phyloP scores from a whole-genome alignment of 202 grass and related monocot genomes.

The Panicum hallii region DNA sequence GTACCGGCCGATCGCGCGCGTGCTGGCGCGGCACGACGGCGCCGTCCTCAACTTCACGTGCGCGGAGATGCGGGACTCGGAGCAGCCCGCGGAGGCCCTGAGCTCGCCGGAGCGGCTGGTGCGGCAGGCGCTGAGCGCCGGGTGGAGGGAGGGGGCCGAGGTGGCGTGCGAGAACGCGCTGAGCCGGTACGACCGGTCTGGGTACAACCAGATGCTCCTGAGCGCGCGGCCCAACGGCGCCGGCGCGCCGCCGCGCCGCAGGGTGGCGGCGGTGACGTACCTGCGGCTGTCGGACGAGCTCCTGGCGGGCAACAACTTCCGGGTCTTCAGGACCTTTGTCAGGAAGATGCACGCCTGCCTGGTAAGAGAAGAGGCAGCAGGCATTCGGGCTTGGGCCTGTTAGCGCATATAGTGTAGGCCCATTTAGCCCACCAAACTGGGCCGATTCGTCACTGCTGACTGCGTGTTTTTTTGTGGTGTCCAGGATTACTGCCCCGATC shows the following conservation, averaged over 20 bases:
- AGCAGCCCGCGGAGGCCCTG: constrained; percentile 47
- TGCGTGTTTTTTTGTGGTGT: too few species aligned
- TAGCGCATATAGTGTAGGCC: background rate
- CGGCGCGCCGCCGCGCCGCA: constrained; percentile 10
- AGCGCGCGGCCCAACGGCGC: constrained; percentile 56
- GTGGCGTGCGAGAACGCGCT: constrained; percentile 75
- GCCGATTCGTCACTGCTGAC: background rate
- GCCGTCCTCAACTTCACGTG: constrained; percentile 75
- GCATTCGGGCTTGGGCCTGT: background rate
- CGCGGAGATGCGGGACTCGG: constrained; percentile 63
- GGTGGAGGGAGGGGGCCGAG: constrained; percentile 61
- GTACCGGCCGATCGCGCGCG: constrained; percentile 52
- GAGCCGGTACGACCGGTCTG: constrained; percentile 50
- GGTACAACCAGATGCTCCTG: constrained; percentile 64
- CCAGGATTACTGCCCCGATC: constrained; percentile 57
- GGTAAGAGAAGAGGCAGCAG: constrained; percentile 25
- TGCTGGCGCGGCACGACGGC: constrained; percentile 55
- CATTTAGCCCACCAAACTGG: background rate
- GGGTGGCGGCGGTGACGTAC: constrained; percentile 63
- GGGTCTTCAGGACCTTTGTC: constrained; percentile 63
- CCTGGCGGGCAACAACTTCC: constrained; percentile 46
- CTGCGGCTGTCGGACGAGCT: constrained; percentile 62
- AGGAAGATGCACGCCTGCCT: constrained; percentile 69
- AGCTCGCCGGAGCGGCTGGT: constrained; percentile 60
- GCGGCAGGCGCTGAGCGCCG: constrained; percentile 64